A percentile compares a stretch with the other conserved stretches of the same genome.
Conservation (phyloP, 1,284 basidiomycete genomes). For the Fomitopsis schrenkii region DNA sequence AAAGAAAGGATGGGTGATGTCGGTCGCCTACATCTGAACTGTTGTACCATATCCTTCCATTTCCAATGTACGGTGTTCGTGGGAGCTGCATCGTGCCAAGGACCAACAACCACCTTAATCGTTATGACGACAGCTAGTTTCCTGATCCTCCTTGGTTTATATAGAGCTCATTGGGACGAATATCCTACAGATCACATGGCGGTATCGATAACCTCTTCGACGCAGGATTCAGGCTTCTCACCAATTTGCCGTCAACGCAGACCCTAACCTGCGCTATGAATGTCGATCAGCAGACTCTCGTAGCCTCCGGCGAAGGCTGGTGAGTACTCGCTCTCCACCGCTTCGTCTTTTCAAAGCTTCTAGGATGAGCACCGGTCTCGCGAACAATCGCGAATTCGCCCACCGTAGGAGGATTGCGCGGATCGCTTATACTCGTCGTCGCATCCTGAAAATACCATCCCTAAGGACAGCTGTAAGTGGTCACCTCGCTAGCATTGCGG, state of each 20-base stretch:
- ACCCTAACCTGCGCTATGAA: slow-evolving; percentile 34
- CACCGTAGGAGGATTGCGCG: slow-evolving; percentile 74
- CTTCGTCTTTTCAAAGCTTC: slow-evolving; percentile 50
- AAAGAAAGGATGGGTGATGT: slow-evolving; percentile 80
- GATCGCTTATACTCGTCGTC: no score
- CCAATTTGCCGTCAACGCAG: slow-evolving; percentile 40
- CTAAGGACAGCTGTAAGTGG: slow-evolving; percentile 22
- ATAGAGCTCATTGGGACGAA: background rate
- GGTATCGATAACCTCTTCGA: slow-evolving; percentile 50
- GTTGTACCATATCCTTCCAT: slow-evolving; percentile 15
- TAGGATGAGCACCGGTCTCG: no score
- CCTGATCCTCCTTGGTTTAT: background rate
- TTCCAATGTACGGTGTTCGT: background rate
- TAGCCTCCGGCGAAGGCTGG: background rate
- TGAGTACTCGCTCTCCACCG: slow-evolving; percentile 48
- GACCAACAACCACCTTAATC: background rate
- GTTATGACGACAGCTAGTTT: background rate
- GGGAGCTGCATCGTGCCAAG: background rate
- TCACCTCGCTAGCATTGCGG: background rate
- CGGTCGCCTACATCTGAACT: slow-evolving; percentile 63
- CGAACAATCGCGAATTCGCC: background rate
- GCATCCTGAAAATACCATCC: slow-evolving; percentile 75
- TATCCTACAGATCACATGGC: slow-evolving; percentile 10
- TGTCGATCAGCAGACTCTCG: background rate
- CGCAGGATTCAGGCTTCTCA: slow-evolving; percentile 74